phyloP scores from a whole-genome alignment of 257 asterid genomes.

The Jacaranda mimosifolia region DNA sequence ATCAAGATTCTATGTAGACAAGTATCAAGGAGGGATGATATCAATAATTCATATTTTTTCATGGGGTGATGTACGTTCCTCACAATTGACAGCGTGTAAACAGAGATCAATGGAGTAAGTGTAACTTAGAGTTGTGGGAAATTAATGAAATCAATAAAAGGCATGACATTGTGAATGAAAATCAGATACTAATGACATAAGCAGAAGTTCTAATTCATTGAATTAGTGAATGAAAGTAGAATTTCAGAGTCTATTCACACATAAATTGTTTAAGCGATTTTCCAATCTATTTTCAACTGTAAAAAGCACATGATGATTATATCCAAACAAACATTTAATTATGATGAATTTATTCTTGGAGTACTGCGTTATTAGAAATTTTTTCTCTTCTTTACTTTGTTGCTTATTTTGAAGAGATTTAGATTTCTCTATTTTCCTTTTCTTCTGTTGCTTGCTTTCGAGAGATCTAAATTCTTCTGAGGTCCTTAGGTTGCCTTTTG shows the following conservation, averaged over 20 bases:
- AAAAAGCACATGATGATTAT: neutral
- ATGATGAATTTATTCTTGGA: neutral
- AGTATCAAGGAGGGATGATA: slow-evolving; percentile 17
- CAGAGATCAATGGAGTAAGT: neutral
- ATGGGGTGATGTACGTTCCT: slow-evolving; percentile 10
- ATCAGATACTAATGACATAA: neutral
- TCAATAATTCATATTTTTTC: neutral
- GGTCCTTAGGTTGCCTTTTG: neutral
- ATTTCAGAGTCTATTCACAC: neutral
- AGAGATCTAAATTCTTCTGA: neutral
- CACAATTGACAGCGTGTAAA: neutral
- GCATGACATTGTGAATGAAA: neutral
- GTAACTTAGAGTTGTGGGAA: neutral
- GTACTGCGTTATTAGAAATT: neutral
- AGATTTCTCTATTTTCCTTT: no score
- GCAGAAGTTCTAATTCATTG: neutral
- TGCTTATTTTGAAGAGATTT: no score
- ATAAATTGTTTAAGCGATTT: neutral
- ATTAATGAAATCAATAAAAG: neutral
- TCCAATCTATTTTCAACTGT: neutral
- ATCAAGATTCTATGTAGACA: neutral
- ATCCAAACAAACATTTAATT: neutral
- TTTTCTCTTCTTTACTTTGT: neutral
- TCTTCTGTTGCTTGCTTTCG: neutral
- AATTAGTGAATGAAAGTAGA: slow-evolving; percentile 3